phyloP scores from a whole-genome alignment of 164 flowering plant species.

The Magnolia officinalis region DNA sequence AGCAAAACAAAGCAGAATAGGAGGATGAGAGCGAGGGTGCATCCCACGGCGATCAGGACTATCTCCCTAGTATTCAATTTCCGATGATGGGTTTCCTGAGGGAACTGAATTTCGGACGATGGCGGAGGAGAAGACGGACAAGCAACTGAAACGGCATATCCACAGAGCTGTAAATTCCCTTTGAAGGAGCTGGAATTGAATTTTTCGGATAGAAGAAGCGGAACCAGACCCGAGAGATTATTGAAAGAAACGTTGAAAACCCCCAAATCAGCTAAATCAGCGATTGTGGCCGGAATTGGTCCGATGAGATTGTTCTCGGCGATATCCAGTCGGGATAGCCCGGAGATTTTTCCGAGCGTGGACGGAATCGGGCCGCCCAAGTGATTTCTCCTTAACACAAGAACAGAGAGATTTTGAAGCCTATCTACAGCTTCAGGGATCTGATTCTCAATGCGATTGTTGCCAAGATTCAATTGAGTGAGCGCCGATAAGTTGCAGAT shows the following conservation, averaged over 20 bases:
- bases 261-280: conserved; percentile 43
- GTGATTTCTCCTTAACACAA: conserved; percentile 46
- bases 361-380: conserved; percentile 57
- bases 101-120: conserved; percentile 19
- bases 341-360: conserved; percentile 46
- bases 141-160: conserved; percentile 51
- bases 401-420: conserved; percentile 39
- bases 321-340: conserved; percentile 51
- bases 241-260: conserved; percentile 83
- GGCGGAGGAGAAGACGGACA: conserved; percentile 44
- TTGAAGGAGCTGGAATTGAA: conserved; percentile 82
- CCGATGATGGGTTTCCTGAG: conserved; percentile 12
- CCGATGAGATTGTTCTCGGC: conserved; percentile 58
- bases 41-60: conserved; percentile 71
- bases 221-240: conserved; percentile 82
- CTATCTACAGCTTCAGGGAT: conserved; percentile 43
- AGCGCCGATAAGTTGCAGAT: conserved; percentile 47
- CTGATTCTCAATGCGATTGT: conserved; percentile 38
- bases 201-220: conserved; percentile 42
- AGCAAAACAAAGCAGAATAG: conserved; percentile 58
- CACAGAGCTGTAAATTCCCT: conserved; percentile 86
- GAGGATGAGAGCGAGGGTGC: conserved; percentile 47
- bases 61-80: conserved; percentile 62
- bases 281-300: conserved; percentile 58
- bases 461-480: conserved; percentile 36